Evolutionary conservation across 2,329 filamentous ascomycete genomes (phyloP).

Genomic region (Talaromyces pinophilus): DNA sequence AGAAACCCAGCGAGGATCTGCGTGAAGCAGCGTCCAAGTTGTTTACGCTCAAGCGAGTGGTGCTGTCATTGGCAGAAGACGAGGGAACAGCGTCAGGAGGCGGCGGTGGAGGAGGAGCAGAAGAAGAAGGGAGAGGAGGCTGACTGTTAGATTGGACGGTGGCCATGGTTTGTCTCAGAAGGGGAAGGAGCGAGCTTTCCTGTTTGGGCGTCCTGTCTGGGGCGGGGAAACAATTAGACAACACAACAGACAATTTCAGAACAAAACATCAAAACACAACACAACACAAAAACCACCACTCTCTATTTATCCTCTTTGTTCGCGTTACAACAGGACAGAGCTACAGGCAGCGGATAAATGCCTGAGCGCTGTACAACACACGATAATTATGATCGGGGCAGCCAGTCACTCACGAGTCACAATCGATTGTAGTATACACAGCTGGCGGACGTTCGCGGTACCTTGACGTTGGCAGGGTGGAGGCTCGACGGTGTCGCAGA

Average conservation of each 20-base stretch:
- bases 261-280: not conserved
- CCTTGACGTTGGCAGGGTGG: not conserved
- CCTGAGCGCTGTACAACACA: conserved; percentile 15
- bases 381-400: not conserved
- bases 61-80: conserved; percentile 14
- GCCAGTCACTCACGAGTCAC: conserved; percentile 6
- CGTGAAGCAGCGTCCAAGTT: conserved; percentile 35
- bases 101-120: not conserved
- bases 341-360: not conserved
- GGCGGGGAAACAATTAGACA: conserved; percentile 27
- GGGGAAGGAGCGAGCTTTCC: conserved; percentile 27
- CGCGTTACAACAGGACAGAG: not conserved
- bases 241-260: not conserved
- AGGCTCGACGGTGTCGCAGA: not conserved
- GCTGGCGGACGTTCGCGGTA: conserved; percentile 1
- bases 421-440: not conserved
- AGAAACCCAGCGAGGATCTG: conserved; percentile 58
- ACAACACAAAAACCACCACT: not conserved
- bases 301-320: conserved; percentile 1
- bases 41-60: conserved; percentile 20
- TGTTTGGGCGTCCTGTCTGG: conserved; percentile 22
- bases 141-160: conserved; percentile 35
- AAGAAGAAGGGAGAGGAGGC: conserved; percentile 29
- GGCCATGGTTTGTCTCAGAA: conserved; percentile 31
- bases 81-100: conserved; percentile 10